Evolutionary conservation across 1,284 basidiomycete genomes (phyloP), one percentile per base, ranked within the genome.

Genomic region (Apiotrichum akiyoshidainum): DNA sequence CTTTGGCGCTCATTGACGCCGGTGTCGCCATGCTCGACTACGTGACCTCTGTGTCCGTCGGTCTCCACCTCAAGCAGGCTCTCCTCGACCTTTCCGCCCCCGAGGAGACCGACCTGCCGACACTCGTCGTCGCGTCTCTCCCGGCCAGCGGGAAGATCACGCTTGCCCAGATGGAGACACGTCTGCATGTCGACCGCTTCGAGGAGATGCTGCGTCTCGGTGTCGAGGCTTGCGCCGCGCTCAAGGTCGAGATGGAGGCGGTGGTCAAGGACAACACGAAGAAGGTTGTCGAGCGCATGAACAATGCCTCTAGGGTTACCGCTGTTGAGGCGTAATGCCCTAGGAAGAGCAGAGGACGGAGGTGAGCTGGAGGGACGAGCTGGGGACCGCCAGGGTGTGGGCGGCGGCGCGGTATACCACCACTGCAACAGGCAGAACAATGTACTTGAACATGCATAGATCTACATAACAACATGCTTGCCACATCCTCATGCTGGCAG

Each of bases 11-110:
- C 42, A 84, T 91, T 65, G 87, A 86, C 59, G 92, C 94, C 2
- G 96, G 96, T 3, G 88, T 99, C 26, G 88, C 94, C 0, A 82
- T 98, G 68, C 80, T 86, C 59, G 94, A 98, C 80, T 93, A 96
- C 75, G 87, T 97, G 52, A 89, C 89, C 65, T 87, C 91, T 16
- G 82, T 94, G 60, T 85, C 89, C 1, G 86, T 89, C 52, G 91
- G 90, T 44, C 85, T 92, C 53, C 75, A 77, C 61, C 71, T 78
- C 61, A 86, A 86, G 1, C 86, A 86, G 22, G 86, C 90, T 2
- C 80, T 97, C 54, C 83, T 96, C 53, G 94, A 97, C 75, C 83
- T 98, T 47, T 90, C 87, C 0, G 83, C 84, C 26, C 81, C 92
- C 8, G 95, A 99, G 79, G 95, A 99, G 79, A 86, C 85, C 67